Conservation (phyloP, 495 filamentous ascomycete species). For the Hypoxylon cercidicola region DNA sequence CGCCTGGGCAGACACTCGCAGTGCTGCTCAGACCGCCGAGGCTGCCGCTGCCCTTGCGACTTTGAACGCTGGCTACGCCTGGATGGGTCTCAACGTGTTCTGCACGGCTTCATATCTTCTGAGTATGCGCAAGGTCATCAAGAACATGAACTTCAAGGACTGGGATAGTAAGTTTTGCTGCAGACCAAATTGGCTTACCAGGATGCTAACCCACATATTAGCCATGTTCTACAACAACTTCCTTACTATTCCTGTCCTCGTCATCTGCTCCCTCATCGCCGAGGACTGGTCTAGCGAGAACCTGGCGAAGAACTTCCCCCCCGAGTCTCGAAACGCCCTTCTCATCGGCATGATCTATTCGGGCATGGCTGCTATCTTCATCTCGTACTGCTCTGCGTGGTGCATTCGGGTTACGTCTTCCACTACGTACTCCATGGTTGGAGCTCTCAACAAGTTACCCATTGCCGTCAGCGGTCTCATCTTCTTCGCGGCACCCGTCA, state of each 20-base stretch:
- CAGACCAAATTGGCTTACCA: not conserved
- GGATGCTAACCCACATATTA: conserved; percentile 60
- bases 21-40: conserved; percentile 71
- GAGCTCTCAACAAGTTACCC: conserved; percentile 96
- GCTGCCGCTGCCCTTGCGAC: conserved; percentile 83
- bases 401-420: conserved; percentile 96
- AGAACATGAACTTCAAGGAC: conserved; percentile 99
- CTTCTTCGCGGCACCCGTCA: conserved; percentile 95
- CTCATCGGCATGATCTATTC: conserved; percentile 93
- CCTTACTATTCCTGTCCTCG: conserved; percentile 91
- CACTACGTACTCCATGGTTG: conserved; percentile 98
- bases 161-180: conserved; percentile 84
- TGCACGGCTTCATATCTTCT: conserved; percentile 92
- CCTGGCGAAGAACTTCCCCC: conserved; percentile 87
- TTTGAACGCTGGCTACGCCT: conserved; percentile 94
- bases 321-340: conserved; percentile 75
- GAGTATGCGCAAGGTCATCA: conserved; percentile 97
- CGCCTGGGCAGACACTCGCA: conserved; percentile 97
- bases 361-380: conserved; percentile 92
- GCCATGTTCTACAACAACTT: conserved; percentile 99
- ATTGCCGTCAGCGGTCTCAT: conserved; percentile 89
- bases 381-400: conserved; percentile 98
- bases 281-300: conserved; percentile 95
- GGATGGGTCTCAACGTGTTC: conserved; percentile 98
- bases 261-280: conserved; percentile 81